Evolutionary conservation across 495 filamentous ascomycete genomes (phyloP).

Genomic region (Hyaloscypha variabilis): DNA sequence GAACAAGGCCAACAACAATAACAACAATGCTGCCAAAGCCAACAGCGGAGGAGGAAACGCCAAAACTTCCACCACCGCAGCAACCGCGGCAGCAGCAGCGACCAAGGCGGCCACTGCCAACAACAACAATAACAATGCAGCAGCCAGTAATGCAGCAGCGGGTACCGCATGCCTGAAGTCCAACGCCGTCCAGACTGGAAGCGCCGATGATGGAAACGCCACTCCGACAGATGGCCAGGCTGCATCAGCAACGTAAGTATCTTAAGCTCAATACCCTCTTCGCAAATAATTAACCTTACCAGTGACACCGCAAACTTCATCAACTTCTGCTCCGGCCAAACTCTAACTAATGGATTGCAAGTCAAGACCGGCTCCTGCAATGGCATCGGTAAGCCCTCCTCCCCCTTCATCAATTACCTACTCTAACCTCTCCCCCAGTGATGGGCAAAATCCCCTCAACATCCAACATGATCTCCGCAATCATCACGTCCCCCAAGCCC

Average conservation of each 20-base stretch:
- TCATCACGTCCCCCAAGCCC: conserved; percentile 58
- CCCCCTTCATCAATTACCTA: conserved; percentile 21
- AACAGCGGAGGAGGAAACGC: background rate
- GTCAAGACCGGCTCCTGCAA: conserved; percentile 67
- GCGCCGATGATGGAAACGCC: conserved; percentile 17
- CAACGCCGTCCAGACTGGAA: conserved; percentile 25
- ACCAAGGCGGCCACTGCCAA: background rate
- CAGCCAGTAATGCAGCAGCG: background rate
- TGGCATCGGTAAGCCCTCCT: conserved; percentile 61
- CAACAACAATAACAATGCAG: background rate
- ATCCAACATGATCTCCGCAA: conserved; percentile 65
- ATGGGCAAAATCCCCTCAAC: conserved; percentile 72
- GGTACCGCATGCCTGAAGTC: conserved; percentile 10
- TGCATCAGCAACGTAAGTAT: conserved; percentile 54
- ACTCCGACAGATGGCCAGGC: conserved; percentile 48
- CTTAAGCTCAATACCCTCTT: background rate
- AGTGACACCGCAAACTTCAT: conserved; percentile 65
- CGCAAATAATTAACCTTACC: background rate
- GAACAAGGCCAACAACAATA: background rate
- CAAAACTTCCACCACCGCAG: background rate
- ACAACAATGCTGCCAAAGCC: background rate
- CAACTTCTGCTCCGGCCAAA: conserved; percentile 68
- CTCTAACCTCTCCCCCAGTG: conserved; percentile 14
- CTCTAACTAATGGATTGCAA: conserved; percentile 69
- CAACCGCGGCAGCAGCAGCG: background rate